phyloP scores from a whole-genome alignment of 1,284 basidiomycete species.

The Marasmius fiardii region DNA sequence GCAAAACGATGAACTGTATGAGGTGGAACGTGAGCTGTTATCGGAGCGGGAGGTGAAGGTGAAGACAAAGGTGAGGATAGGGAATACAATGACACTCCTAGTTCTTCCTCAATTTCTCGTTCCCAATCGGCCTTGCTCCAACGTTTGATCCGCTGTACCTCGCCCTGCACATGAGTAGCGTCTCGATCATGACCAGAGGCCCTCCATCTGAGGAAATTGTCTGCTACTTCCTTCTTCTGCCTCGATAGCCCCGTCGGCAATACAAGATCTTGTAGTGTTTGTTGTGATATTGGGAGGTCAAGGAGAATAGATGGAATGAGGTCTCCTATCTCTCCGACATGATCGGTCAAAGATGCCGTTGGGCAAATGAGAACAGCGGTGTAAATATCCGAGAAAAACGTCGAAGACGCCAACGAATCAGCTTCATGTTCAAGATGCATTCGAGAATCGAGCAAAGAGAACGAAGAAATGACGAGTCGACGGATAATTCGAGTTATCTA shows the following conservation, averaged over 20 bases:
- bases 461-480: neutral
- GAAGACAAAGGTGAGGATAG: too few relatives aligned
- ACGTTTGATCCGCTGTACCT: too few relatives aligned
- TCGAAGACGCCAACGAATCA: neutral
- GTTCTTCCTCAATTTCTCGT: too few relatives aligned
- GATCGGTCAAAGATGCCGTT: neutral
- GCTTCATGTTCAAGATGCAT: neutral
- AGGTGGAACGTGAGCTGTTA: neutral
- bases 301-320: neutral
- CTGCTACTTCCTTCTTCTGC: neutral
- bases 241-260: neutral
- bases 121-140: too few relatives aligned
- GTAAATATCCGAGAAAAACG: neutral
- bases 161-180: too few relatives aligned
- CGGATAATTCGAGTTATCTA: neutral
- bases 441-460: neutral
- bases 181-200: too few relatives aligned
- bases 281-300: neutral
- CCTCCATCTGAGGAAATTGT: too few relatives aligned
- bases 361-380: neutral
- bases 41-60: too few relatives aligned
- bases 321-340: neutral
- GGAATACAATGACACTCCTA: too few relatives aligned
- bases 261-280: neutral
- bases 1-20: neutral